Percentiles rank a stretch among this genome's conserved stretches.
These are phyloP conservation scores for Cyclocybe aegerita DNA, from an alignment of 768 basidiomycete species.

Conservation along the genomic window DNA sequence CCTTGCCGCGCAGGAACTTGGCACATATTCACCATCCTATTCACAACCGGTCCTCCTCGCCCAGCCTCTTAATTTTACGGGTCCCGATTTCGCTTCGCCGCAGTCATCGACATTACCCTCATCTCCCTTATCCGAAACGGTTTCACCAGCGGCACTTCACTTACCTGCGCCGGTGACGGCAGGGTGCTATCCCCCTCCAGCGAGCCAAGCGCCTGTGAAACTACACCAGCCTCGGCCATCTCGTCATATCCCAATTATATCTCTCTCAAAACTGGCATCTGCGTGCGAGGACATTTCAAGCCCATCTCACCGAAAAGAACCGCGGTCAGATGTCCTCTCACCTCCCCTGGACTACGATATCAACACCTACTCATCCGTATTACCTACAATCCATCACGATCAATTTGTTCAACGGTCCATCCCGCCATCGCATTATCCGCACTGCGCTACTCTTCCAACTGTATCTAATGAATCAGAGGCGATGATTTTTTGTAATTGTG, in stretches of 20 bases:
- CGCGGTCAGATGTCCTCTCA: not conserved
- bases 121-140: slow-evolving; percentile 11
- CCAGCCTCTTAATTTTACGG: not conserved
- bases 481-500: slow-evolving; percentile 31
- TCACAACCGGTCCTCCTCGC: slow-evolving; percentile 1
- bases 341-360: not conserved
- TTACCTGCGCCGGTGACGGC: slow-evolving; percentile 19
- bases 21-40: slow-evolving; percentile 4
- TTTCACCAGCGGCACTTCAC: slow-evolving; percentile 12
- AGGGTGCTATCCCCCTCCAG: slow-evolving; percentile 6
- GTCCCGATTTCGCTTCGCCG: slow-evolving; percentile 6
- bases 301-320: not conserved
- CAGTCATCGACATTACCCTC: slow-evolving; percentile 18
- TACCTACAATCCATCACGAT: not conserved
- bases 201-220: slow-evolving; percentile 27
- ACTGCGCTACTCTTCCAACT: slow-evolving; percentile 2
- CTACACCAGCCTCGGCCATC: slow-evolving; percentile 47
- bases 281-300: slow-evolving; percentile 30
- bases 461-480: slow-evolving; percentile 6
- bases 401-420: slow-evolving; percentile 5
- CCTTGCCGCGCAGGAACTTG: not conserved
- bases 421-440: slow-evolving; percentile 7
- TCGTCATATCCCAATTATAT: slow-evolving; percentile 43
- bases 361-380: slow-evolving; percentile 10
- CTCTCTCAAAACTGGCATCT: slow-evolving; percentile 39